phyloP scores from a whole-genome alignment of 345 rosid species.

The Aurinia saxatilis region DNA sequence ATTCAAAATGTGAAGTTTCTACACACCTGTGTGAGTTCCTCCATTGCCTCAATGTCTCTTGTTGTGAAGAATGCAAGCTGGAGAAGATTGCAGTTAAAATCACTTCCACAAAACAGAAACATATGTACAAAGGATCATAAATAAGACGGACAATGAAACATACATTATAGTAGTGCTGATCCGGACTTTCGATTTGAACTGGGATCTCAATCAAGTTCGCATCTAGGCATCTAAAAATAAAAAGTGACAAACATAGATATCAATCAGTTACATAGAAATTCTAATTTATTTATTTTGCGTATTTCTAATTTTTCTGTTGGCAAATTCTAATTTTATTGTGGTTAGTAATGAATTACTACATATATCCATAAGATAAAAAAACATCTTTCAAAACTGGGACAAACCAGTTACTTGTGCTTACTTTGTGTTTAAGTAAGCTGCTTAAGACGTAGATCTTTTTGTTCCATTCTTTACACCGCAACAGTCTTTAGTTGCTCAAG shows the following conservation, averaged over 20 bases:
- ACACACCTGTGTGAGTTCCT: constrained; percentile 93
- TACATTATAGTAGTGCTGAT: constrained; percentile 74
- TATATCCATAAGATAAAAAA: not conserved
- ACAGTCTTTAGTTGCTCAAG: not conserved
- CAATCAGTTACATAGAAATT: no score
- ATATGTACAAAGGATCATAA: not conserved
- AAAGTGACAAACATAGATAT: not conserved
- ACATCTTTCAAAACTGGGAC: constrained; percentile 14
- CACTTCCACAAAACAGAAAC: not conserved
- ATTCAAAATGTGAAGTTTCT: no score
- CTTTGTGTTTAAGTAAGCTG: not conserved
- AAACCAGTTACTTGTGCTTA: not conserved
- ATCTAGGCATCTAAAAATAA: constrained; percentile 48
- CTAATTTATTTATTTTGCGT: no score
- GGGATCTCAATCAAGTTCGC: constrained; percentile 81
- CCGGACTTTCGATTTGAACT: constrained; percentile 64
- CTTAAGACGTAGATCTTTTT: not conserved
- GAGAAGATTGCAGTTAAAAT: not conserved
- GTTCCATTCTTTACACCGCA: not conserved
- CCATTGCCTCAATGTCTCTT: constrained; percentile 55
- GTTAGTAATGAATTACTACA: no score
- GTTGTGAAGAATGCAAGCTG: constrained; percentile 84
- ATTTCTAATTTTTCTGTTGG: no score
- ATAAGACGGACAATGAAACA: not conserved
- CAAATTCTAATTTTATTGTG: no score